Base-by-base conservation (phyloP, 1,284 basidiomycete species). In the Irpex sp. region DNA sequence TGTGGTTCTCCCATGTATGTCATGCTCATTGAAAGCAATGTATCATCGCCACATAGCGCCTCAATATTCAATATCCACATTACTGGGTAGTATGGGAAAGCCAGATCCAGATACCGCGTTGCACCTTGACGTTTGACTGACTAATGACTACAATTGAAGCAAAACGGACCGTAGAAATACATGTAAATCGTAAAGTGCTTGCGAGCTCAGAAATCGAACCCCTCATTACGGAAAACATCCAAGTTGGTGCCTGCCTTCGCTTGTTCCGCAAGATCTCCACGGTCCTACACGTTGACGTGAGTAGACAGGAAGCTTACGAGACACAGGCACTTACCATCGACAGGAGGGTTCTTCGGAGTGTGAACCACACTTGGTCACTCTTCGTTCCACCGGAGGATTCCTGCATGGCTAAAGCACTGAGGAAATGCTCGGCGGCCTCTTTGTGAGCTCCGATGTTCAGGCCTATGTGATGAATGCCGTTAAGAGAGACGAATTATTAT, bases 391-490 rank as follows among this genome's bases (percentile, higher is more conserved):
- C 84, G 0, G 82, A 82, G 47, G 85, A 73, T 57, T 88, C 85
- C 74, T 89, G 97, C 70, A 98, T 81, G 1, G 87, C 86, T n/a
- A 99, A 79, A 0, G 95, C 97, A 63, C 93, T 92, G 61, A 99
- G 81, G 75, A 99, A 92, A 76, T 99, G 97, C 71, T 99, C 97
- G 2, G 94, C 94, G 0, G 97, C 97, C 79, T 99, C 97, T 71
- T 94, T 91, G 75, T 95, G 87, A 5, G 96, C 95, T 17, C 96
- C 96, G 58, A 99, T 96, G 74, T 99, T 99, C 66, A 99, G 77
- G 74, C 94, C 94, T 93, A 57, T 56, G 6, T 59, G 55, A 57
- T 59, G 63, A 44, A 21, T 36, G 26, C 26, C 26, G 26, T 26
- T 26, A 26, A 26, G 26, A 26, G 4, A 26, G 26, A 58, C 7